phyloP scores from a whole-genome alignment of 768 basidiomycete species.

The Dentipellis sp. region DNA sequence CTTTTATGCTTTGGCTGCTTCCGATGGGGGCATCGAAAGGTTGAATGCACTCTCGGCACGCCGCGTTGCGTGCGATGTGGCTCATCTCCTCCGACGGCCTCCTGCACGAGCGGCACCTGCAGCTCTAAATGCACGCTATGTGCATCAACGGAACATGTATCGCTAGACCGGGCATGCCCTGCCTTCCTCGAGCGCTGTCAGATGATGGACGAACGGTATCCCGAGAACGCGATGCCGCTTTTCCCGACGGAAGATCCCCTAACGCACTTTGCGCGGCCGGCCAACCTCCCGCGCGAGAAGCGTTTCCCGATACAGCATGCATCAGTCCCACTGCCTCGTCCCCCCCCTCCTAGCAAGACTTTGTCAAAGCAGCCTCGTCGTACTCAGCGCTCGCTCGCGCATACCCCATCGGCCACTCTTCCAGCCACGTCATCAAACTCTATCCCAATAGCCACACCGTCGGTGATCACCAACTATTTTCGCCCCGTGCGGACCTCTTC shows the following conservation, averaged over 20 bases:
- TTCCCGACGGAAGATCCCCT: constrained; percentile 14
- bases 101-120: background rate
- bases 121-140: background rate
- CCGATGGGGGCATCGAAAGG: constrained; percentile 7
- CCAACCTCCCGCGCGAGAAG: too few relatives aligned
- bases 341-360: background rate
- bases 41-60: background rate
- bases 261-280: constrained; percentile 3
- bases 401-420: too few relatives aligned
- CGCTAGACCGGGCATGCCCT: constrained; percentile 8
- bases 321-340: too few relatives aligned
- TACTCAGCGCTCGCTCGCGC: too few relatives aligned
- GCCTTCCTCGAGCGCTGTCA: constrained; percentile 1
- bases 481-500: too few relatives aligned
- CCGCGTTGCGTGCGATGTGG: constrained; percentile 9
- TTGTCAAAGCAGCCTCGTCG: too few relatives aligned
- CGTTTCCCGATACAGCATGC: too few relatives aligned
- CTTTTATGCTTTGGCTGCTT: background rate
- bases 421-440: too few relatives aligned
- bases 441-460: too few relatives aligned
- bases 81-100: constrained; percentile 10
- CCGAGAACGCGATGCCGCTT: constrained; percentile 13
- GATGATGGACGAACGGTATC: background rate
- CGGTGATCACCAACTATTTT: too few relatives aligned
- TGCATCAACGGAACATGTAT: background rate